Percentiles rank a stretch among this genome's conserved stretches.
phyloP scores from a whole-genome alignment of 768 basidiomycete species.

The Amanita subjunquillea region DNA sequence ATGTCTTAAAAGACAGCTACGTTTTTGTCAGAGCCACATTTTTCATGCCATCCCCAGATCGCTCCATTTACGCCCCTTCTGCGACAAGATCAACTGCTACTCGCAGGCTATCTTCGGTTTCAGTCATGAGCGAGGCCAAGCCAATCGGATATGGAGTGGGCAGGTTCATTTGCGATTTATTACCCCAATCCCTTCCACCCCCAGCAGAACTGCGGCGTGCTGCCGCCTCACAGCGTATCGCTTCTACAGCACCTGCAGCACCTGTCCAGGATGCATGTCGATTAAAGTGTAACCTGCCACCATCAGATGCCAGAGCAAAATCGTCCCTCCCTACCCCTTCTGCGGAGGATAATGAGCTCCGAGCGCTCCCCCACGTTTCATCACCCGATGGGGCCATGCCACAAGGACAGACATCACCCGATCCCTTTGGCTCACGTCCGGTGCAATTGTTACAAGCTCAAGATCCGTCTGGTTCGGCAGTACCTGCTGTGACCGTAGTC shows the following conservation, averaged over 20 bases:
- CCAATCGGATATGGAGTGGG: conserved; percentile 9
- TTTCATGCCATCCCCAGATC: neutral
- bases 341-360: conserved; percentile 1
- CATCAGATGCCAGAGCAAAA: neutral
- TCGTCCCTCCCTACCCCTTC: conserved; percentile 3
- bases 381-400: neutral
- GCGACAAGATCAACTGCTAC: neutral
- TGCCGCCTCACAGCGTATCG: neutral
- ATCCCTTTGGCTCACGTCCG: neutral
- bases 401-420: neutral
- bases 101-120: conserved; percentile 2
- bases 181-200: conserved; percentile 17
- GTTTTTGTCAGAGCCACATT: neutral
- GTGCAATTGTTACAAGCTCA: conserved; percentile 1
- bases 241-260: neutral
- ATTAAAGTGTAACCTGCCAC: neutral
- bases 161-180: conserved; percentile 45
- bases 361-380: neutral
- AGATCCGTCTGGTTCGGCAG: conserved; percentile 7
- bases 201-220: conserved; percentile 2
- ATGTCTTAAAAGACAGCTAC: neutral
- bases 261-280: neutral
- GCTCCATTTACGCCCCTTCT: neutral
- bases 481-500: conserved; percentile 5
- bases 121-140: neutral